Conservation (phyloP, 768 basidiomycete species). For the Sporobolomyces pararoseus region DNA sequence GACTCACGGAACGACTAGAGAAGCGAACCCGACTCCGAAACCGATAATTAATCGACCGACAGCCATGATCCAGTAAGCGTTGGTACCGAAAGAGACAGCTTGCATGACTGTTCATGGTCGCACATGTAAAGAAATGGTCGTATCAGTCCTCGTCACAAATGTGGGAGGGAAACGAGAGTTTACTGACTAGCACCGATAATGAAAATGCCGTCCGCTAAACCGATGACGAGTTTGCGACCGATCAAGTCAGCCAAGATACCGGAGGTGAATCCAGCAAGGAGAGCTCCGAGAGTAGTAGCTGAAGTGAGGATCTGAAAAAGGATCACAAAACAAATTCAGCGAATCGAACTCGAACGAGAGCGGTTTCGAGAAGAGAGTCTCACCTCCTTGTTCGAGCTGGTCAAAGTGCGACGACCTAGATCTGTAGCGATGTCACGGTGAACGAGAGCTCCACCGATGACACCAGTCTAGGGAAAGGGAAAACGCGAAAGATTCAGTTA, state of each 20-base stretch:
- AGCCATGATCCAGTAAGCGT: conserved; percentile 56
- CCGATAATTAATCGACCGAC: conserved; percentile 72
- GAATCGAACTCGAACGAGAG: no score
- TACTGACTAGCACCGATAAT: conserved; percentile 34
- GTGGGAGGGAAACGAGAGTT: no score
- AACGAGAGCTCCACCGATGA: conserved; percentile 42
- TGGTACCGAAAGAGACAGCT: conserved; percentile 29
- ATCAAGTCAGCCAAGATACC: conserved; percentile 36
- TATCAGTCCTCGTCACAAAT: no score
- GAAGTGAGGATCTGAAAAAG: conserved; percentile 34
- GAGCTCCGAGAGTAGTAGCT: conserved; percentile 40
- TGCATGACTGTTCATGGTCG: conserved; percentile 27
- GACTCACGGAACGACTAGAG: conserved; percentile 63
- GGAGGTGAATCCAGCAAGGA: conserved; percentile 37
- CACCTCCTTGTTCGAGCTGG: conserved; percentile 39
- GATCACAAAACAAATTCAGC: background rate
- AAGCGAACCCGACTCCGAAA: conserved; percentile 52
- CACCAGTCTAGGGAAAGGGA: conserved; percentile 29
- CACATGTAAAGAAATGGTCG: no score
- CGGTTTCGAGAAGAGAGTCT: background rate
- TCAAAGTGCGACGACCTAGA: conserved; percentile 21
- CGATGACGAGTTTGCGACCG: conserved; percentile 42
- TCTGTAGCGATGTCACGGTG: conserved; percentile 35
- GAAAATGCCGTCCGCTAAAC: conserved; percentile 35
- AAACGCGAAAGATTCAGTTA: background rate